These are phyloP conservation scores for Ziziphus jujuba DNA, from an alignment of 306 rosid species.

Conservation along the genomic window DNA sequence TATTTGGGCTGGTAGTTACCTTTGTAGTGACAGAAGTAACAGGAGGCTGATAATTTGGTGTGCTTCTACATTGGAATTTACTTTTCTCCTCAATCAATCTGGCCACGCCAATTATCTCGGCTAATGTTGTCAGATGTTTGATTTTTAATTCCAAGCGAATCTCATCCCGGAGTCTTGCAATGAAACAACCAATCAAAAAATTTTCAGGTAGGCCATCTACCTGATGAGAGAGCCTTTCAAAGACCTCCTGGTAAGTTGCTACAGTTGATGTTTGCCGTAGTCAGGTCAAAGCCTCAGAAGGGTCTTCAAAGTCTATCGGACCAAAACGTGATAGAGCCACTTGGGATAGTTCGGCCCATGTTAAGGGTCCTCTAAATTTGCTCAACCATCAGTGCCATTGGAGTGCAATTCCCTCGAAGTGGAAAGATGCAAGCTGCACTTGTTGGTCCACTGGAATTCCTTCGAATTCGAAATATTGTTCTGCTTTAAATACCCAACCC, in stretches of 20 bases:
- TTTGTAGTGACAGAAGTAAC: neutral
- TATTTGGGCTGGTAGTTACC: neutral
- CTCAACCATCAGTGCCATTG: constrained; percentile 3
- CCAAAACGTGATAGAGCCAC: neutral
- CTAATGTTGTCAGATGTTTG: neutral
- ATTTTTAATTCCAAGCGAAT: neutral
- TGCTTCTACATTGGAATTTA: neutral
- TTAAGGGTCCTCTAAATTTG: neutral
- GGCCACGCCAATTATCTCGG: neutral
- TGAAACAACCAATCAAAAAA: neutral
- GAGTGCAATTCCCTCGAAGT: constrained; percentile 8
- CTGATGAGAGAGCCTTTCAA: constrained; percentile 6
- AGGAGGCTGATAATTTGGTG: neutral
- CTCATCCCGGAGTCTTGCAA: neutral
- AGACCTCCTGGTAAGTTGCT: neutral
- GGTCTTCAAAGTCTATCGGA: neutral
- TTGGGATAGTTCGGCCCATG: neutral
- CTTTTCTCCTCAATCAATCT: neutral
- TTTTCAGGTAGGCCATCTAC: neutral
- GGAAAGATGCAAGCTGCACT: constrained; percentile 2
- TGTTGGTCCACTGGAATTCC: neutral
- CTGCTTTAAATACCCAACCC: neutral
- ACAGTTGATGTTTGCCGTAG: constrained; percentile 1
- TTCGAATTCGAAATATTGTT: neutral
- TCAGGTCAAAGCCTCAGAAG: neutral